These are phyloP conservation scores for Microascus cirrosus DNA, from an alignment of 2,329 filamentous ascomycete species.

Conservation along the genomic window DNA sequence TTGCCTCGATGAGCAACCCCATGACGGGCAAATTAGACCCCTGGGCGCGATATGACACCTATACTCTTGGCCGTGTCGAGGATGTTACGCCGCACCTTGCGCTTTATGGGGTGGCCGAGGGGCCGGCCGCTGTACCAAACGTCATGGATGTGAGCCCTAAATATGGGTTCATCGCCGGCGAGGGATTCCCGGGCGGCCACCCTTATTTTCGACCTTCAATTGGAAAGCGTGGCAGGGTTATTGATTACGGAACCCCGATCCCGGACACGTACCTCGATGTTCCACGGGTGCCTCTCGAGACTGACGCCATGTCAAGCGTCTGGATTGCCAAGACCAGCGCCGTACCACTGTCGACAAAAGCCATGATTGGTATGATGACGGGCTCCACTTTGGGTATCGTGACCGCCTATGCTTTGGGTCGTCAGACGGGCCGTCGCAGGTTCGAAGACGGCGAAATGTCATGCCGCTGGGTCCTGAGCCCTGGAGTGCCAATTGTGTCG, in stretches of 20 bases:
- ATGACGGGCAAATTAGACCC: slow-evolving; percentile 62
- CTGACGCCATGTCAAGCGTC: slow-evolving; percentile 63
- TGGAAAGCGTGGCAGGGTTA: slow-evolving; percentile 67
- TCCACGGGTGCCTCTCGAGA: slow-evolving; percentile 59
- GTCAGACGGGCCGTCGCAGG: slow-evolving; percentile 43
- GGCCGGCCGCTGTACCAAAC: slow-evolving; percentile 70
- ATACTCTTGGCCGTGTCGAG: slow-evolving; percentile 64
- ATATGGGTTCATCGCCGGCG: slow-evolving; percentile 74
- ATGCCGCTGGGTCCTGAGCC: slow-evolving; percentile 80
- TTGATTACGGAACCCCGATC: slow-evolving; percentile 49
- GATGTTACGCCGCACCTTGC: slow-evolving; percentile 64
- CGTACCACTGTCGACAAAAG: slow-evolving; percentile 61
- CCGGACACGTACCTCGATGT: slow-evolving; percentile 60
- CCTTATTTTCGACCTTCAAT: slow-evolving; percentile 65
- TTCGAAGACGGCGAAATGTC: slow-evolving; percentile 68
- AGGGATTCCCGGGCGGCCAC: slow-evolving; percentile 75
- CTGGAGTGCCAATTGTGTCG: slow-evolving; percentile 81
- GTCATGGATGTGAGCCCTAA: slow-evolving; percentile 83
- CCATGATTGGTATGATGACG: slow-evolving; percentile 69
- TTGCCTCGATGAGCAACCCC: slow-evolving; percentile 75
- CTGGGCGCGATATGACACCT: slow-evolving; percentile 72
- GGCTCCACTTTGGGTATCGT: slow-evolving; percentile 78
- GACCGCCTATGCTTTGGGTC: slow-evolving; percentile 67
- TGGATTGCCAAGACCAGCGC: slow-evolving; percentile 81
- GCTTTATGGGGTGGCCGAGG: slow-evolving; percentile 68